Evolutionary conservation across 1,139 yeast species (phyloP).

Genomic region (Fermentozyma sake): DNA sequence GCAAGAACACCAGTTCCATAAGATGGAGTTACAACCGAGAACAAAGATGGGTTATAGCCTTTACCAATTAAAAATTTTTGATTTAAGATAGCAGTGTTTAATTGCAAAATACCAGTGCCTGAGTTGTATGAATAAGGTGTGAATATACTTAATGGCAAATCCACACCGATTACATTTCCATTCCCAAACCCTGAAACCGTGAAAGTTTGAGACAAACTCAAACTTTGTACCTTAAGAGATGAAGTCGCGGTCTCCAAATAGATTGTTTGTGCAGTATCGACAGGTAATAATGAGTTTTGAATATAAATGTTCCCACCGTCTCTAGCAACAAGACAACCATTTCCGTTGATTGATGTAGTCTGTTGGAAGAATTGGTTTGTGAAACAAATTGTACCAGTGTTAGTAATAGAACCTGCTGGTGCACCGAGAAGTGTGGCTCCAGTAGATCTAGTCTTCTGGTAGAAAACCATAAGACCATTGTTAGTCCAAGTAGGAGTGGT

Average conservation of each 20-base stretch:
- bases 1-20: conserved; percentile 10
- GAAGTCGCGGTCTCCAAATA: conserved; percentile 10
- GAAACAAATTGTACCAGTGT: conserved; percentile 13
- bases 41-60: conserved; percentile 10
- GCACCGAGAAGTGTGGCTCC: conserved; percentile 9
- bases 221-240: conserved; percentile 9
- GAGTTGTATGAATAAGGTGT: conserved; percentile 8
- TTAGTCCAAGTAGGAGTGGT: conserved; percentile 11
- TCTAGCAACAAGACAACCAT: conserved; percentile 13
- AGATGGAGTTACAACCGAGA: conserved; percentile 12
- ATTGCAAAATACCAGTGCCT: conserved; percentile 17
- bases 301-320: conserved; percentile 7
- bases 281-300: conserved; percentile 6
- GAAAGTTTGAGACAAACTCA: conserved; percentile 16
- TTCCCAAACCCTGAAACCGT: conserved; percentile 28
- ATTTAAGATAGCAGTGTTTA: conserved; percentile 6
- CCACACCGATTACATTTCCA: conserved; percentile 23
- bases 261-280: conserved; percentile 10
- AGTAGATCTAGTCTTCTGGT: conserved; percentile 7
- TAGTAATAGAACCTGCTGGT: conserved; percentile 8
- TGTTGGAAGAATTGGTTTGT: conserved; percentile 10
- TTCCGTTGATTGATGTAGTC: conserved; percentile 10
- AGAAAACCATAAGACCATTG: conserved; percentile 11
- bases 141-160: conserved; percentile 9
- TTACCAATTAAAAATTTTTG: conserved; percentile 21